These are phyloP conservation scores for Emericellopsis cladophorae DNA, from an alignment of 2,329 filamentous ascomycete species.

Conservation along the genomic window DNA sequence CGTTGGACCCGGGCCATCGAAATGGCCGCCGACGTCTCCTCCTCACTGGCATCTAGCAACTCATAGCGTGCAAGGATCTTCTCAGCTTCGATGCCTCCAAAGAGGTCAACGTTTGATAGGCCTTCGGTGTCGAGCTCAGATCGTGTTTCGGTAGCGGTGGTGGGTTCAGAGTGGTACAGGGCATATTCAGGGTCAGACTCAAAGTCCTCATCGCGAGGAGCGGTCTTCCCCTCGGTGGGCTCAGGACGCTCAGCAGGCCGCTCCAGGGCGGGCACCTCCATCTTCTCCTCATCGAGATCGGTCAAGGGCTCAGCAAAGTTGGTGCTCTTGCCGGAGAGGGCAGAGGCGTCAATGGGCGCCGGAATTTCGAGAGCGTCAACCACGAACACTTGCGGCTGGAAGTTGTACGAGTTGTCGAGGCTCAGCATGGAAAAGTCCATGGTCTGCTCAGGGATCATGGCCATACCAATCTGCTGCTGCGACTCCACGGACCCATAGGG, in stretches of 20 bases:
- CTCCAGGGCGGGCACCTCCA: slow-evolving; percentile 42
- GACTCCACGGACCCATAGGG: slow-evolving; percentile 42
- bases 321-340: slow-evolving; percentile 60
- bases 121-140: slow-evolving; percentile 28
- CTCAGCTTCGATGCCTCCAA: slow-evolving; percentile 44
- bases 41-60: slow-evolving; percentile 46
- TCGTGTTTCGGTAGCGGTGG: slow-evolving; percentile 8
- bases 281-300: slow-evolving; percentile 38
- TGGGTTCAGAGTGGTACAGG: slow-evolving; percentile 38
- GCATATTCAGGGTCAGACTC: slow-evolving; percentile 51
- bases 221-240: slow-evolving; percentile 13
- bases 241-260: slow-evolving; percentile 25
- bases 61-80: slow-evolving; percentile 53
- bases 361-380: slow-evolving; percentile 61
- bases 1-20: slow-evolving; percentile 37
- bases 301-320: slow-evolving; percentile 33
- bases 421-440: slow-evolving; percentile 64
- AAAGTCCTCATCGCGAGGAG: slow-evolving; percentile 37
- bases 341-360: slow-evolving; percentile 40
- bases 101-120: slow-evolving; percentile 26
- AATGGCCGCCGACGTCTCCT: slow-evolving; percentile 27
- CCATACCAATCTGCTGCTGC: slow-evolving; percentile 63
- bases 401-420: slow-evolving; percentile 43
- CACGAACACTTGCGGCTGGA: slow-evolving; percentile 61
- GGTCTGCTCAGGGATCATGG: slow-evolving; percentile 68